These are phyloP conservation scores for Massarina eburnea DNA, from an alignment of 2,329 filamentous ascomycete species.

Conservation along the genomic window DNA sequence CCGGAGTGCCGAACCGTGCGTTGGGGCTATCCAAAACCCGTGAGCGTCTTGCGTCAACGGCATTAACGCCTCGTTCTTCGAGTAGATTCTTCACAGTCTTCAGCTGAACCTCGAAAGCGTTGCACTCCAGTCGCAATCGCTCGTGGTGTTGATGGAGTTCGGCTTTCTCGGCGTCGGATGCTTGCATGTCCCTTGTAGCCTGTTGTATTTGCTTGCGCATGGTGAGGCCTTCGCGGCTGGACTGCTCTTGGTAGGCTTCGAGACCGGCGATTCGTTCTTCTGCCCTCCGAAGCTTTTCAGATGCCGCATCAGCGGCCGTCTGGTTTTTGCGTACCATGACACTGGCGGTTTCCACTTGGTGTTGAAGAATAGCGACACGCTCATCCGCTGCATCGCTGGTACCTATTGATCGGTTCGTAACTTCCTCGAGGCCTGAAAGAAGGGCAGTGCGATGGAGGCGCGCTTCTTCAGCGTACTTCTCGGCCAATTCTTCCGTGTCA, in stretches of 20 bases:
- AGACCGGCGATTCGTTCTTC: constrained; percentile 96
- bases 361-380: constrained; percentile 72
- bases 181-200: constrained; percentile 79
- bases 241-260: constrained; percentile 96
- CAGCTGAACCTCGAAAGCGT: constrained; percentile 88
- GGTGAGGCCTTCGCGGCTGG: constrained; percentile 86
- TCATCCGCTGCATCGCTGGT: constrained; percentile 57
- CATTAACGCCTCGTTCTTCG: constrained; percentile 82
- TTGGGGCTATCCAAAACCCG: constrained; percentile 73
- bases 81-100: constrained; percentile 91
- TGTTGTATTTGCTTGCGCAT: constrained; percentile 88
- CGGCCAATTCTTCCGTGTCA: constrained; percentile 85
- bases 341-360: constrained; percentile 77
- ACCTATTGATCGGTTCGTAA: constrained; percentile 58
- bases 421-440: constrained; percentile 77
- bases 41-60: constrained; percentile 69
- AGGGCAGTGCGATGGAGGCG: constrained; percentile 81
- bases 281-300: constrained; percentile 85
- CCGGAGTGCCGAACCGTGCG: constrained; percentile 74
- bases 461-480: constrained; percentile 85
- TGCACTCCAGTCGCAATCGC: constrained; percentile 88
- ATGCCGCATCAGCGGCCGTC: constrained; percentile 79
- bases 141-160: constrained; percentile 82
- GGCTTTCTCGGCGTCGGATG: constrained; percentile 75
- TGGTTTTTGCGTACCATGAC: constrained; percentile 84